Conservation (phyloP, 768 basidiomycete genomes). For the Lepiota venenata region DNA sequence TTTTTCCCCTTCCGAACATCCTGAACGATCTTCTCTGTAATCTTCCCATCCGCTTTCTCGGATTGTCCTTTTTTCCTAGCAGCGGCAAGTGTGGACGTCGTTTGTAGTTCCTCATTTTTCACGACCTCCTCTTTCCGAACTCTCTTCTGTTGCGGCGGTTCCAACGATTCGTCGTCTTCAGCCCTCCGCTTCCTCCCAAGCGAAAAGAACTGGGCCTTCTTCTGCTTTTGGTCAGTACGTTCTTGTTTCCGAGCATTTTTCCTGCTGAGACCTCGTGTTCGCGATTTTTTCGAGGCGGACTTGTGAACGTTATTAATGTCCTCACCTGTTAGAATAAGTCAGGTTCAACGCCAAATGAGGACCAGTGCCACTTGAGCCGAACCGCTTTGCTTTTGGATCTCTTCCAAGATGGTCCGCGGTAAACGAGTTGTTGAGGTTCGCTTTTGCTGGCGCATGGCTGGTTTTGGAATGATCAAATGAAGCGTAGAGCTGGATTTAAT, state of each 20-base stretch:
- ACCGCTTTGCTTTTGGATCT: not conserved
- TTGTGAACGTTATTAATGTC: not conserved
- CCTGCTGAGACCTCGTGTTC: slow-evolving; percentile 31
- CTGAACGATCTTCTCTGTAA: not conserved
- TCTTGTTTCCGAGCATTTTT: slow-evolving; percentile 66
- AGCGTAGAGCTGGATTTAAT: not conserved
- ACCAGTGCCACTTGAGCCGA: not conserved
- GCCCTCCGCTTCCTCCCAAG: slow-evolving; percentile 33
- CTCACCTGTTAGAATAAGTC: not conserved
- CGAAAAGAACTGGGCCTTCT: slow-evolving; percentile 60
- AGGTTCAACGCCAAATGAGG: not conserved
- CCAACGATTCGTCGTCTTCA: slow-evolving; percentile 40
- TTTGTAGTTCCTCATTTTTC: not conserved
- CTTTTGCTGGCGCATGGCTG: not conserved
- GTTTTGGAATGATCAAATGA: not conserved
- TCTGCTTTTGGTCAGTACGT: slow-evolving; percentile 54
- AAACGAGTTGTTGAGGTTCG: slow-evolving; percentile 6
- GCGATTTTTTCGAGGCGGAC: not conserved
- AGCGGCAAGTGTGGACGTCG: not conserved
- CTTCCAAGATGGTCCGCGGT: slow-evolving; percentile 1
- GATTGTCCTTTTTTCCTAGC: not conserved
- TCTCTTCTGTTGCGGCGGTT: slow-evolving; percentile 52
- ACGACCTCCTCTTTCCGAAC: slow-evolving; percentile 20
- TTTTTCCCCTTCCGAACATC: slow-evolving; percentile 1
- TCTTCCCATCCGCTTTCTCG: not conserved